Base-by-base conservation (phyloP, 331 rosid species). In the Quercus tomentella region DNA sequence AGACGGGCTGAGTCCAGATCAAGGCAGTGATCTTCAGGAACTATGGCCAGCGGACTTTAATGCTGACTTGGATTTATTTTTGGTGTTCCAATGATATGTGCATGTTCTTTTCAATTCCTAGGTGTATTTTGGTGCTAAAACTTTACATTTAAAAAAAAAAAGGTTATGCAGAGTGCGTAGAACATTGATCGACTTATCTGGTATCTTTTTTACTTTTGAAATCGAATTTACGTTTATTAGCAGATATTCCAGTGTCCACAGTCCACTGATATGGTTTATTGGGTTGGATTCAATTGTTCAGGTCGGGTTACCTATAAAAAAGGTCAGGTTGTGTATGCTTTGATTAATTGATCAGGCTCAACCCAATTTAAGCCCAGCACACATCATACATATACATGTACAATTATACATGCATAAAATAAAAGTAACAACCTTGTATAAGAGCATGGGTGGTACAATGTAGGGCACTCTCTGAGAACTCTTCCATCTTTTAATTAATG, bases 1-100 rank as follows among this genome's bases (percentile, higher is more conserved):
- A 87, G 99, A 69, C 89, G 98, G 45, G 96, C 99, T 3, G 99
- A 93, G 86, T 93, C 97, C 70, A 90, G 97, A 80, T 95, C 99
- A 62, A 89, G 97, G 90, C 97, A 91, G 94, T 95, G 86, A 90
- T 41, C 45, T 1, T 41, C 2, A 6, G 57, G 82, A 57, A 18
- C n/a, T 70, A 70, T 74, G 77, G 79, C 70, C 72, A 63, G 87
- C 33, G 60, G 60, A 76, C 60, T 76, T 54, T 45, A 76, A 80
- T 74, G 72, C 68, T 77, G 76, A 69, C 71, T 54, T 74, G 33
- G 52, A n/a, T 33, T 35, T 33, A 33, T 66, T 20, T 63, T 33
- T 66, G 25, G 51, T 9, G 72, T 66, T 31, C 72, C 25, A 33
- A 66, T 66, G 49, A 31, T 22, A 66, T 66, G 23, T 35, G 26